Evolutionary conservation across 2,329 filamentous ascomycete species (phyloP), one percentile per base, ranked within the genome.

Genomic region (Cordyceps farinosa): DNA sequence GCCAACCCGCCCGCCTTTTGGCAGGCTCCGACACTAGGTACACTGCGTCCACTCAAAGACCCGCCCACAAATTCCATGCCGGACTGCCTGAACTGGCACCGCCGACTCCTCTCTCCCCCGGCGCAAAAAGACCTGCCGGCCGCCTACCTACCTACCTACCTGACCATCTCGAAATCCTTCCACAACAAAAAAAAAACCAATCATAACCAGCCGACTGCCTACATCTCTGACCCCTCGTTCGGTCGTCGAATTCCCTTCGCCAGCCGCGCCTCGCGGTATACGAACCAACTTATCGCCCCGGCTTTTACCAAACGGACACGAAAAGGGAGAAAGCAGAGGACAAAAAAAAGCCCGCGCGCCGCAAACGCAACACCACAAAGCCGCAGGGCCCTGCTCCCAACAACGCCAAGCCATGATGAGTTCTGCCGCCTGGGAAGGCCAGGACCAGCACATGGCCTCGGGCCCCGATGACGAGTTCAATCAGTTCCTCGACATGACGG

Each of bases 401-500:
- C 32, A 54, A 32, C 58, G 4, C 44, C 34, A 40, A 22, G 52
- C 30, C 73, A 83, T 79, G 77, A 85, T 86, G 82, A 78, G 81
- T 68, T 79, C 82, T 58, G 74, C 77, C 63, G 72, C 74, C 66
- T 88, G 85, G 86, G 81, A 82, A 67, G 78, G 79, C 56, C 81
- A 85, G 70, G 84, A 86, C 68, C 82, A 85, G 69, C 77, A 78
- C 64, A 77, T 86, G 73, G 76, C 81, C 34, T 72, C 79, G 11
- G 68, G 78, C 6, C 72, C 78, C 57, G 85, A 87, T 54, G 85
- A 88, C 71, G 85, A 87, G 45, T 87, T 88, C 70, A 81, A 86
- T 66, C 85, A 88, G 67, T 88, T 87, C 64, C 78, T 89, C 65
- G 82, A 87, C 67, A 83, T 89, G 78, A 82, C 80, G 63, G 76